These are phyloP conservation scores for Closterium sp. DNA, from an alignment of 139 green algal species.

Conservation along the genomic window DNA sequence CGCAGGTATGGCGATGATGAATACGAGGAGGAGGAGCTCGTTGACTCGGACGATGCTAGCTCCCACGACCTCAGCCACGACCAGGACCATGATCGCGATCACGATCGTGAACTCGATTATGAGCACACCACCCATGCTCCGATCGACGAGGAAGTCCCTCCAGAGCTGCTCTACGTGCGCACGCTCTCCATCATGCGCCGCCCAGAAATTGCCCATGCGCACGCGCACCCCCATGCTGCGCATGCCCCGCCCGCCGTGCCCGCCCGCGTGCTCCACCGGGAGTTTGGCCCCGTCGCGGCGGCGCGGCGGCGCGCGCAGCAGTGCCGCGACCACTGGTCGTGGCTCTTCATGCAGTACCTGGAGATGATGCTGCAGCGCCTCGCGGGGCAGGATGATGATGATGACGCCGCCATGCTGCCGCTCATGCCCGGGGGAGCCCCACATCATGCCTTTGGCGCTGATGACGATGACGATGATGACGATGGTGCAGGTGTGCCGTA, in stretches of 20 bases:
- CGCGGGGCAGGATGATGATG: not conserved
- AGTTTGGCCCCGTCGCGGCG: slow-evolving; percentile 6
- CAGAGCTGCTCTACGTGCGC: not conserved
- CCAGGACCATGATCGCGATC: not conserved
- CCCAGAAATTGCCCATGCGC: not conserved
- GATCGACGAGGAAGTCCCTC: not conserved
- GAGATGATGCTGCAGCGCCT: slow-evolving; percentile 8
- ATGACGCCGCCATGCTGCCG: not conserved
- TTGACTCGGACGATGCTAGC: not conserved
- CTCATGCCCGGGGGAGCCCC: not conserved
- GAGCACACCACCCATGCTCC: not conserved
- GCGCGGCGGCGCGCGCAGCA: slow-evolving; percentile 1
- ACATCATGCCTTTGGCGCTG: not conserved
- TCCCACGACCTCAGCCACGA: not conserved
- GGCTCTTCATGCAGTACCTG: slow-evolving; percentile 20
- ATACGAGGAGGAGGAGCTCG: not conserved
- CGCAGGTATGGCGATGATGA: not conserved
- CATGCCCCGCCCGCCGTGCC: not conserved
- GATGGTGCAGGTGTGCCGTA: not conserved
- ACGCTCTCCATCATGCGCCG: not conserved
- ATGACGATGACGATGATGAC: not conserved
- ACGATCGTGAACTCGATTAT: not conserved
- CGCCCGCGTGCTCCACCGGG: not conserved
- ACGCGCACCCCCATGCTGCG: not conserved
- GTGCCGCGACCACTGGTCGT: slow-evolving; percentile 4